Conservation (phyloP, 805 yeast genomes). For the Blastobotrys attinorum region DNA sequence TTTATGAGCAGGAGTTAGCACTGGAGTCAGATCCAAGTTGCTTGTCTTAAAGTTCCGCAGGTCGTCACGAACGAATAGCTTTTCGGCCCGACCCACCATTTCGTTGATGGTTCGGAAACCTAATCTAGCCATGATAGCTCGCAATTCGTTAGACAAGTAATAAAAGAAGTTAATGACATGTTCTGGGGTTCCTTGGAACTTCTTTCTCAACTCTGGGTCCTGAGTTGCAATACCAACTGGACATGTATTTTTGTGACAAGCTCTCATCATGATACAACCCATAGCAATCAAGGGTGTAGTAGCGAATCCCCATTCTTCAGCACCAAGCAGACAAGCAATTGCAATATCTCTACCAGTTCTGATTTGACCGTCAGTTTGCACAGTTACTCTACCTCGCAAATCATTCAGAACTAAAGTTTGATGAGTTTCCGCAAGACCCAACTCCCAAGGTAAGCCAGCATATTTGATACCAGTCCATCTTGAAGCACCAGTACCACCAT, state of each 20-base stretch:
- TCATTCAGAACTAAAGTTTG: slow-evolving; percentile 95
- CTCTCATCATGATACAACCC: slow-evolving; percentile 97
- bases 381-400: slow-evolving; percentile 87
- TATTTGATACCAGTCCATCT: slow-evolving; percentile 94
- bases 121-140: slow-evolving; percentile 86
- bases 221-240: slow-evolving; percentile 99
- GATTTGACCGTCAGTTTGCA: slow-evolving; percentile 98
- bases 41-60: slow-evolving; percentile 83
- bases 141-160: slow-evolving; percentile 85
- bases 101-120: slow-evolving; percentile 95
- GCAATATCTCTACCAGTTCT: slow-evolving; percentile 97
- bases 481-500: slow-evolving; percentile 99
- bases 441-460: slow-evolving; percentile 98
- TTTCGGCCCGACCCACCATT: slow-evolving; percentile 97
- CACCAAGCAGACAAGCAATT: slow-evolving; percentile 91
- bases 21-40: slow-evolving; percentile 84
- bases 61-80: slow-evolving; percentile 75
- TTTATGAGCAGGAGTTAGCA: slow-evolving; percentile 93
- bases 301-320: slow-evolving; percentile 98
- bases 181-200: slow-evolving; percentile 95
- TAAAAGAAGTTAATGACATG: slow-evolving; percentile 97
- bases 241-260: slow-evolving; percentile 88
- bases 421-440: slow-evolving; percentile 96
- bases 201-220: slow-evolving; percentile 86
- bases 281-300: slow-evolving; percentile 93